Evolutionary conservation across 106 monocot genomes (phyloP), one percentile per base, ranked within the genome.

Genomic region (Iris macrosiphon): DNA sequence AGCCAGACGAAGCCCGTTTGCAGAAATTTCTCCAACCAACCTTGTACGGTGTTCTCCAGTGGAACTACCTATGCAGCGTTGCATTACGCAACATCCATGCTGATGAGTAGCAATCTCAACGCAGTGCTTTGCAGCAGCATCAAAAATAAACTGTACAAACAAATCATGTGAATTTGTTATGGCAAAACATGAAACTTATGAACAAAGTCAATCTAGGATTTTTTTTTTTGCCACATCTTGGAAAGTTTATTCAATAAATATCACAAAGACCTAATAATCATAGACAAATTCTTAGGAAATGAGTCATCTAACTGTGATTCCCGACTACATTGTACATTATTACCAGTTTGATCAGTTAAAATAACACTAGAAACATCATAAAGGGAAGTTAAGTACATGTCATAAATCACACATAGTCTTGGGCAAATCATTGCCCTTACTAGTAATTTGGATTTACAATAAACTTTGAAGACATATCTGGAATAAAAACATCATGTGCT

Each of bases 71-170:
- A 82, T 64, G 55, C 71, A 76, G 20, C 49, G 46, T 68, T 75
- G 75, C 32, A 81, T 31, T 29, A 72, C 63, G 62, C 71, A 75
- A 26, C 81, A 81, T 52, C 81, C 81, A 63, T 75, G 67, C 41
- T 45, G 71, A 55, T 76, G 52, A 35, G 72, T 72, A 0, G 72
- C 75, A 64, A 81, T 59, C 5, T 60, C 63, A 53, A 74, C 57
- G 40, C 77, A 83, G 21, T 77, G 37, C 39, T 57, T 60, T 50
- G 59, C 55, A 68, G 78, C 74, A 59, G 71, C 60, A 46, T 60
- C 66, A 75, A 74, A 84, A 45, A 84, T 74, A 49, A 75, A 75
- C 83, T 83, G 68, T 40, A 42, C 5, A 63, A 33, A 45, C 4
- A 30, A 52, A 16, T 12, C 28, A 52, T 52, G 8, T 8, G 3